phyloP scores from a whole-genome alignment of 495 filamentous ascomycete species.

The Astrocystis sublimbata region DNA sequence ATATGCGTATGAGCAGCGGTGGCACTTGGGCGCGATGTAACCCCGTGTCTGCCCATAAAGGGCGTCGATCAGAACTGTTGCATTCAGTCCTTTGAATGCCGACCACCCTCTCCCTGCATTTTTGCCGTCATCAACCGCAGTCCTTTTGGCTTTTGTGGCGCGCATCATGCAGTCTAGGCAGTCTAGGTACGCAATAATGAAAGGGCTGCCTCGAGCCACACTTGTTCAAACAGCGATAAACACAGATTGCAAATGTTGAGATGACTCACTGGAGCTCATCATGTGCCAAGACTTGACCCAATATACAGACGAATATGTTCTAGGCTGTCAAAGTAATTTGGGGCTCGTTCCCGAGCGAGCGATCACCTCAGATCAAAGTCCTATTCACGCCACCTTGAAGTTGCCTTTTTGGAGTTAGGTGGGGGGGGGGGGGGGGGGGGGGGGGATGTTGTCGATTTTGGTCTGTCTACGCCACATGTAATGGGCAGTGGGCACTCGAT shows the following conservation, averaged over 20 bases:
- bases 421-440: no score
- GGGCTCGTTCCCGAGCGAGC: background rate
- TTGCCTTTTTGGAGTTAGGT: no score
- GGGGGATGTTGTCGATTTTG: no score
- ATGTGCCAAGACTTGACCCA: background rate
- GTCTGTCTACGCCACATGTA: no score
- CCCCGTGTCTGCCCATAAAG: background rate
- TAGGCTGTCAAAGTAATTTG: background rate
- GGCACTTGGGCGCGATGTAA: conserved; percentile 20
- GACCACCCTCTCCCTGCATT: conserved; percentile 4
- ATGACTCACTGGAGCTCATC: conserved; percentile 12
- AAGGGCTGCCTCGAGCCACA: background rate
- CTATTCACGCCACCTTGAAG: background rate
- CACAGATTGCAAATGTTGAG: background rate
- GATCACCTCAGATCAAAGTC: background rate
- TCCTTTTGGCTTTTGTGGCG: background rate
- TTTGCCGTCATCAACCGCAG: background rate
- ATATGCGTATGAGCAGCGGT: conserved; percentile 15
- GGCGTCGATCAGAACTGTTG: conserved; percentile 8
- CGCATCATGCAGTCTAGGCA: background rate
- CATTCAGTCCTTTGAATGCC: conserved; percentile 4
- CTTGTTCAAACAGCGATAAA: background rate
- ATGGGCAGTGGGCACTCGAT: no score
- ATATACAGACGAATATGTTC: background rate
- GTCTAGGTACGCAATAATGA: background rate